Base-by-base conservation (phyloP, 2,329 filamentous ascomycete species). In the Neonectria ditissima region DNA sequence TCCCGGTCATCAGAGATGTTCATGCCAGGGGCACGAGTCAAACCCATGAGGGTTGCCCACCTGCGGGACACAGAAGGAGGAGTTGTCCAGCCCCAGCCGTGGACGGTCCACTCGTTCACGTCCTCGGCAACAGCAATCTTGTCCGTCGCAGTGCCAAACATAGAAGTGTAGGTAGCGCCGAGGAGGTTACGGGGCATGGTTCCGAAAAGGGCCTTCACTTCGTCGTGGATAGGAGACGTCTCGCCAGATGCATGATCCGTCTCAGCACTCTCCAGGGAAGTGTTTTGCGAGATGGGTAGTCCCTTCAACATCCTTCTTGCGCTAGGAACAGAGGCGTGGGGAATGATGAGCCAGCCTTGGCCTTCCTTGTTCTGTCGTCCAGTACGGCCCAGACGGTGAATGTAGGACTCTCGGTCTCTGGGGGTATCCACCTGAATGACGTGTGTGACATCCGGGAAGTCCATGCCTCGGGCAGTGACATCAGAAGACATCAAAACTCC, bases 391-490 rank as follows among this genome's bases (percentile, higher is more conserved):
- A 94, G 82, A 62, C 92, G 88, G 78, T 94, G 92, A 63, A 94
- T 91, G 74, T 94, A 94, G 39, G 89, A 87, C 74, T 93, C 91
- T 28, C 88, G 84, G 65, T 87, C 85, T 5, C 83, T 80, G 2
- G 92, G 90, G 5, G 86, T 73, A 66, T 92, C 90, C 16, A 92
- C 74, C 73, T 94, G 92, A 62, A 94, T 89, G 65, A 94, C 91
- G 73, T 93, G 91, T n/a, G 90, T 91, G 22, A 94, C 92, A 56
- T 88, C 83, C 28, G 92, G 92, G 79, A 94, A 94, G 76, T 95
- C 92, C 90, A 95, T 93, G 69, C 92, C 92, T 77, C 92, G 85
- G 13, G 92, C 91, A 6, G 91, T 92, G 32, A 95, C 92, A 77
- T 95, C 92, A 2, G 92, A 92, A 2, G 92, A 92, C 75, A 94